Base-by-base conservation (phyloP, 352 stramenopile genomes). In the Globisporangium cylindrosporum region DNA sequence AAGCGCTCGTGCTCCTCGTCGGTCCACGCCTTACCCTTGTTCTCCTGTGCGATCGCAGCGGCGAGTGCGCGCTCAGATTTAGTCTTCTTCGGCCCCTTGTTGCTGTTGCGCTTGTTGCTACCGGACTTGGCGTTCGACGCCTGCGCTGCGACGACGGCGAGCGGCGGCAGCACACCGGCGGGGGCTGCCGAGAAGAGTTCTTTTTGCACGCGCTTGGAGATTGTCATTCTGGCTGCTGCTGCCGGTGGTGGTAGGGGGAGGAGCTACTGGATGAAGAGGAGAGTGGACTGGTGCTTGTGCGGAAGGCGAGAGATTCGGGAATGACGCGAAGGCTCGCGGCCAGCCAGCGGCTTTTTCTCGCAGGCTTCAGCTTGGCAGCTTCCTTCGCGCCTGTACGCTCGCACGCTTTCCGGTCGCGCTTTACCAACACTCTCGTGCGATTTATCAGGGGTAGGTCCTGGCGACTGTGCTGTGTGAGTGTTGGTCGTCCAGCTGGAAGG, bases 21-120 rank as follows among this genome's bases (percentile, higher is more conserved):
- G 3, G 81, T 89, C 81, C 81, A 89, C 0, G 79, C 73, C 60
- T 83, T 80, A 49, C 81, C 81, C 70, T 89, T 86, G 73, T 81
- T 84, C 58, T 79, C 74, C 41, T 78, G 69, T n/a, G 78, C 68
- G 34, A 67, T 62, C 48, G 66, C 62, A 14, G 71, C 59, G 29
- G 51, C 66, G 29, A 49, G 62, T 14, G 78, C 67, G 41, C 69
- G 70, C 24, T 71, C 66, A 27, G 51, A 57, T 38, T 67, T 71
- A 12, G 58, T 25, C 29, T 69, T 60, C 41, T 69, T 65, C 29
- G 71, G 57, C 0, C 36, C 46, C 36, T 51, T 61, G 18, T 51
- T 51, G 41, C 41, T 49, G 41, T n/a, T 49, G 22, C 22, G 54
- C 51, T 29, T 51, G 25, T 24, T 53, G 43, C 53, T 34, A 8